Evolutionary conservation across 305 asterid genomes (phyloP), one percentile per base, ranked within the genome.

Genomic region (Fraxinus angustifolia): DNA sequence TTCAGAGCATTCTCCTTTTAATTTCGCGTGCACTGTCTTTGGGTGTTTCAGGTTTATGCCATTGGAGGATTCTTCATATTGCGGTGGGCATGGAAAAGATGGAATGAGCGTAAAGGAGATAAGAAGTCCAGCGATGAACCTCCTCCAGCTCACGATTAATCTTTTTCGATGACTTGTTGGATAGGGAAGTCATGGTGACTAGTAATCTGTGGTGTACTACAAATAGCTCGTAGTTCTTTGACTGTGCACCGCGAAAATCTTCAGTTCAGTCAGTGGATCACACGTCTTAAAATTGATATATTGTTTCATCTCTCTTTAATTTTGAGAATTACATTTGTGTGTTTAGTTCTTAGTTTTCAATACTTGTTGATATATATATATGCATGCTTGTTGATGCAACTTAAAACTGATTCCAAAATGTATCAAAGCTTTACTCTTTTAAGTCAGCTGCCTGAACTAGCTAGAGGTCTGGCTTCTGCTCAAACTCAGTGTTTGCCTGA

Each of bases 61-160:
- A 86, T 95, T 40, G 98, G 98, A 2, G 97, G 94, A 62, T 83
- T 89, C 86, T 86, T 93, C 83, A 80, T 95, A 65, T 58, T 90
- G 86, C 89, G 86, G 87, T 93, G 99, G 99, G 98, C 97, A 17
- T 95, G 97, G 98, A 83, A 78, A 45, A 88, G 92, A 81, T 95
- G 98, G 98, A 95, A 93, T 8, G 98, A 95, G 71, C 84, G 90
- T 78, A 92, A 84, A 85, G 89, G 90, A 16, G 88, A 80, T 58
- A 90, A 89, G 92, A 88, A 85, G 86, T 79, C 97, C 0, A 88
- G 79, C 11, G 90, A 87, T 35, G 89, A 87, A 73, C 89, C 92
- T 78, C 88, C 95, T 17, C 90, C 95, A 0, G 6, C 84, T 34
- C 38, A 36, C 16, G 95, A 90, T 70, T 89, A 90, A 84, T 73